These are phyloP conservation scores for Didymella exigua DNA, from an alignment of 2,329 filamentous ascomycete species.

Conservation along the genomic window DNA sequence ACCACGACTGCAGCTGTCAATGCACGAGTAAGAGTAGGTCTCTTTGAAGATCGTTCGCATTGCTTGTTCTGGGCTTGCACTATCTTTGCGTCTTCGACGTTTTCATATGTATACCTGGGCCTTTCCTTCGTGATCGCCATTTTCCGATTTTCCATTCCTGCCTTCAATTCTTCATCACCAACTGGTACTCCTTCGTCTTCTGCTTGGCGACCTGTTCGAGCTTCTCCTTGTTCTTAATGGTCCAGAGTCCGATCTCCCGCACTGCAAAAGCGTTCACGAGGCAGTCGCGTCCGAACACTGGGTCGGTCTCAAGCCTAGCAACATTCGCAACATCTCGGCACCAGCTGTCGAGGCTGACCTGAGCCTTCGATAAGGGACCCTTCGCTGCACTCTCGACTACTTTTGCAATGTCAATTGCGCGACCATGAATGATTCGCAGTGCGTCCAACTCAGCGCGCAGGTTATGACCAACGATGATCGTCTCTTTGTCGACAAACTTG, in stretches of 20 bases:
- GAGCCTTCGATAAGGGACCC: slow-evolving; percentile 38
- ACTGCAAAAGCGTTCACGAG: slow-evolving; percentile 58
- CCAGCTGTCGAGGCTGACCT: slow-evolving; percentile 40
- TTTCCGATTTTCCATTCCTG: background rate
- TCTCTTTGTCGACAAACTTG: slow-evolving; percentile 40
- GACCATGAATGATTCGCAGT: slow-evolving; percentile 44
- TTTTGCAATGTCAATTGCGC: slow-evolving; percentile 40
- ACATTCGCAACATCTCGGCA: slow-evolving; percentile 26
- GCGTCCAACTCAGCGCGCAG: slow-evolving; percentile 42
- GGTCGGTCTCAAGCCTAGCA: slow-evolving; percentile 20
- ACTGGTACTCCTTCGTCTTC: slow-evolving; percentile 36
- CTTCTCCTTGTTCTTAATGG: slow-evolving; percentile 47
- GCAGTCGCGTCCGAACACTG: slow-evolving; percentile 52
- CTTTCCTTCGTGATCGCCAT: background rate
- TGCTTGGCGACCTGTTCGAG: slow-evolving; percentile 47
- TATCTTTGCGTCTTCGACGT: background rate
- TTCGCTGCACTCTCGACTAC: slow-evolving; percentile 42
- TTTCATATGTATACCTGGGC: background rate
- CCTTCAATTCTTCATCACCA: slow-evolving; percentile 2
- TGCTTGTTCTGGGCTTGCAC: background rate
- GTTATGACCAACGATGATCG: slow-evolving; percentile 45
- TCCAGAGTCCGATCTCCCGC: slow-evolving; percentile 57
- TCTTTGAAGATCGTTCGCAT: background rate
- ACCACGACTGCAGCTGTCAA: background rate
- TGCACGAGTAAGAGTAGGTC: background rate